Percentiles rank a stretch among this genome's conserved stretches.
phyloP scores from a whole-genome alignment of 106 monocot species.

The Acorus calamus region DNA sequence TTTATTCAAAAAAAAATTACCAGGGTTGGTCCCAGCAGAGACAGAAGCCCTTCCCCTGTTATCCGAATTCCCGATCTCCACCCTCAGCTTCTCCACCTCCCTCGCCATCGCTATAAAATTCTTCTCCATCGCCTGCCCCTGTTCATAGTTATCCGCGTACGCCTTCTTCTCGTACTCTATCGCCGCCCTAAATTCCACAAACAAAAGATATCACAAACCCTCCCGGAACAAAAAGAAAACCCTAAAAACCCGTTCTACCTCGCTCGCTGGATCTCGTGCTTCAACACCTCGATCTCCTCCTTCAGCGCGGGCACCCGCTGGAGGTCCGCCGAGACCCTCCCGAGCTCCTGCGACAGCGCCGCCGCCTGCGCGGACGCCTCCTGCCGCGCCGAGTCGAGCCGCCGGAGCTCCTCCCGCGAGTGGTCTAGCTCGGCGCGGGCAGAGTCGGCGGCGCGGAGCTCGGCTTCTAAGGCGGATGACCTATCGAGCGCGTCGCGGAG shows the following conservation, averaged over 20 bases:
- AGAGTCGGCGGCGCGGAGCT: slow-evolving; percentile 33
- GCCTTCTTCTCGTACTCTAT: slow-evolving; percentile 74
- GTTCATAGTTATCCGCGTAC: slow-evolving; percentile 72
- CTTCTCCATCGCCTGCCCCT: slow-evolving; percentile 70
- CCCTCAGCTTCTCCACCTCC: slow-evolving; percentile 68
- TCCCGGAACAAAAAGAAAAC: no score
- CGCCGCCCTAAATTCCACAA: slow-evolving; percentile 25
- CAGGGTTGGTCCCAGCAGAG: slow-evolving; percentile 46
- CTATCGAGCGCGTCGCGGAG: slow-evolving; percentile 31
- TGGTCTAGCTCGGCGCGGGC: slow-evolving; percentile 49
- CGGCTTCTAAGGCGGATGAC: slow-evolving; percentile 29
- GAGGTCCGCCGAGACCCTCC: slow-evolving; percentile 28
- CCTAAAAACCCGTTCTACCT: slow-evolving; percentile 20
- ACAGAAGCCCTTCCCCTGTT: slow-evolving; percentile 63
- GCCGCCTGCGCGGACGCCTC: slow-evolving; percentile 42
- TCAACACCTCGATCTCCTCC: slow-evolving; percentile 47
- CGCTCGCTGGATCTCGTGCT: slow-evolving; percentile 49
- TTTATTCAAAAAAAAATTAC: no score
- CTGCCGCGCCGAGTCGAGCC: slow-evolving; percentile 33
- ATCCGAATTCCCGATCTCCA: slow-evolving; percentile 68
- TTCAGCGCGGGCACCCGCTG: slow-evolving; percentile 53
- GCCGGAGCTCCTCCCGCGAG: slow-evolving; percentile 46
- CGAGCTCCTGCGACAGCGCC: slow-evolving; percentile 42
- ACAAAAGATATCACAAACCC: background rate
- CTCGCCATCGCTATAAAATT: slow-evolving; percentile 67